A percentile compares a stretch with the other conserved stretches of the same genome.
Conservation (phyloP, 257 asterid species). For the Solanum arcanum region DNA sequence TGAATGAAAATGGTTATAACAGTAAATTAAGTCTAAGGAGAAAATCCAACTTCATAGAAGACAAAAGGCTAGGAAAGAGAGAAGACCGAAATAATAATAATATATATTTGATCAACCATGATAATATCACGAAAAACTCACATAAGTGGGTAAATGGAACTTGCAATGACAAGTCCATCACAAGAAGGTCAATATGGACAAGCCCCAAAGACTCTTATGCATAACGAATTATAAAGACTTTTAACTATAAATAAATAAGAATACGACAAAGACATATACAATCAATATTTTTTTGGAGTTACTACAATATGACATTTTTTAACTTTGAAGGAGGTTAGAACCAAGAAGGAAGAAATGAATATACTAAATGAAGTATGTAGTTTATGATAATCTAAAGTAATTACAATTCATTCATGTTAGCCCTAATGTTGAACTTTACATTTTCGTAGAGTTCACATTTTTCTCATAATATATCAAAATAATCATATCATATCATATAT, state of each 20-base stretch:
- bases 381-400: background rate
- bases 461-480: no score
- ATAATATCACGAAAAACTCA: background rate
- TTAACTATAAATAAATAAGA: background rate
- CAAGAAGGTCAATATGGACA: background rate
- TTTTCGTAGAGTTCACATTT: background rate
- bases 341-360: background rate
- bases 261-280: no score
- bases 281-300: background rate
- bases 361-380: background rate
- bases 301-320: background rate
- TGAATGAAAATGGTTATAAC: no score
- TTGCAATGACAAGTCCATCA: background rate
- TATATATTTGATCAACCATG: background rate
- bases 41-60: background rate
- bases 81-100: background rate
- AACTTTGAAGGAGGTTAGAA: background rate
- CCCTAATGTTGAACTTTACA: background rate
- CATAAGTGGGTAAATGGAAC: background rate
- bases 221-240: background rate
- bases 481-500: no score
- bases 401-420: background rate
- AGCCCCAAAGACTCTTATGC: background rate
- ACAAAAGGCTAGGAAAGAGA: background rate
- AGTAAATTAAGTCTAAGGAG: no score